Evolutionary conservation across 2,329 filamentous ascomycete genomes (phyloP).

Genomic region (Cladosporium sp.): DNA sequence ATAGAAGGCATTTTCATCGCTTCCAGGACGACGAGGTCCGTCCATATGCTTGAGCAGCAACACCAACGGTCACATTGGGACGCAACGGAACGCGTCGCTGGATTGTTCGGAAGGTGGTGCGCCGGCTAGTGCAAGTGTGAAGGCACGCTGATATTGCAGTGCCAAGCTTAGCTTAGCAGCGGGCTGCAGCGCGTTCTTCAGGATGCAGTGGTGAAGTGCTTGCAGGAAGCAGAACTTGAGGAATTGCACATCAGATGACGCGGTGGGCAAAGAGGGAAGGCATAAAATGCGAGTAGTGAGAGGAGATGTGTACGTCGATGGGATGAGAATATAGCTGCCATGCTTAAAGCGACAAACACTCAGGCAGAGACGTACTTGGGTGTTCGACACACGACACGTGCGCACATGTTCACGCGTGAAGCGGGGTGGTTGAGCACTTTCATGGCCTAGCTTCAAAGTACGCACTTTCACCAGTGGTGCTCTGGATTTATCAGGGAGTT

Average conservation of each 20-base stretch:
- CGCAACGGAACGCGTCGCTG: neutral
- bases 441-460: too few relatives aligned
- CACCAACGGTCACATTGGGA: neutral
- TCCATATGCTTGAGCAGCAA: neutral
- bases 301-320: neutral
- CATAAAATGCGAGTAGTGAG: neutral
- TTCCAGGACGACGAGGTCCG: neutral
- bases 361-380: neutral
- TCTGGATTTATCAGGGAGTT: too few relatives aligned
- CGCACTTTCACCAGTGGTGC: too few relatives aligned
- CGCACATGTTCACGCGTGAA: neutral
- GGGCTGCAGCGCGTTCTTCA: conserved; percentile 16
- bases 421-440: neutral
- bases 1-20: neutral
- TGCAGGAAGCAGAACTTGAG: conserved; percentile 2
- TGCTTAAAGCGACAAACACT: too few relatives aligned
- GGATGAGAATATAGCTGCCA: neutral
- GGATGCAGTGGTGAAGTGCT: conserved; percentile 15
- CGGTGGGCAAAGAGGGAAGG: neutral
- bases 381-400: neutral
- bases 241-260: neutral
- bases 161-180: conserved; percentile 18
- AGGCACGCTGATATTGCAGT: conserved; percentile 13
- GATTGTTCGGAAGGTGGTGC: neutral
- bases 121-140: conserved; percentile 7